Base-by-base conservation (phyloP, 2,329 filamentous ascomycete species). In the Pseudogymnoascus sp. region DNA sequence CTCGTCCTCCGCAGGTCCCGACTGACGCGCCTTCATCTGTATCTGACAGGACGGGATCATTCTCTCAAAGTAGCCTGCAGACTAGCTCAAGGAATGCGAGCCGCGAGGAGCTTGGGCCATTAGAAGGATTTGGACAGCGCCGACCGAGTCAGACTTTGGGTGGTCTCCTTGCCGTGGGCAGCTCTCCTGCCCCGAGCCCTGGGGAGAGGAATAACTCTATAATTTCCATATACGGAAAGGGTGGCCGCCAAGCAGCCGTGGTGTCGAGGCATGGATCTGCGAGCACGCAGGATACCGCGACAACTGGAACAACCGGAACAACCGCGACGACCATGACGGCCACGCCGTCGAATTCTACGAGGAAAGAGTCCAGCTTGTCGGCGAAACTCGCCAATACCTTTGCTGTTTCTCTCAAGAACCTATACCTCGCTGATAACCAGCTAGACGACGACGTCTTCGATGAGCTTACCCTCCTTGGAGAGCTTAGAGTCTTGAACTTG, bases 381-480 rank as follows among this genome's bases (percentile, higher is more conserved):
- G 88, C 88, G 69, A 86, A 90, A 68, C 78, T 96, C 63, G 84
- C 87, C 15, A 90, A 88, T 66, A 99, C 94, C 0, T 97, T 99
- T 79, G 90, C 91, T 7, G 88, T 87, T 5, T 95, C 92, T 5
- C 77, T 99, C 65, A 84, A 88, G 59, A 89, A 95, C 70, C 78
- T 99, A 0, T 93, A 91, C 70, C 80, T 99, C 63, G 94, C 94
- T 6, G 94, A 99, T 72, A 99, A 99, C 72, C 86, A 92, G 64
- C 82, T 99, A 25, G 90, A 94, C 62, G 94, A 97, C 69, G 93
- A 97, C 69, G 89, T 96, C 0, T 97, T 97, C 72, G 92, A 97
- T 66, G 90, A 97, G 73, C 81, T 99, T 48, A 90, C 86, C 0
- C 79, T 93, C 2, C 82, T 97, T 3, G 82, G 86, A 2, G 94